phyloP scores from a whole-genome alignment of 148 eudicot genomes.

The Salicornia ramosissima region DNA sequence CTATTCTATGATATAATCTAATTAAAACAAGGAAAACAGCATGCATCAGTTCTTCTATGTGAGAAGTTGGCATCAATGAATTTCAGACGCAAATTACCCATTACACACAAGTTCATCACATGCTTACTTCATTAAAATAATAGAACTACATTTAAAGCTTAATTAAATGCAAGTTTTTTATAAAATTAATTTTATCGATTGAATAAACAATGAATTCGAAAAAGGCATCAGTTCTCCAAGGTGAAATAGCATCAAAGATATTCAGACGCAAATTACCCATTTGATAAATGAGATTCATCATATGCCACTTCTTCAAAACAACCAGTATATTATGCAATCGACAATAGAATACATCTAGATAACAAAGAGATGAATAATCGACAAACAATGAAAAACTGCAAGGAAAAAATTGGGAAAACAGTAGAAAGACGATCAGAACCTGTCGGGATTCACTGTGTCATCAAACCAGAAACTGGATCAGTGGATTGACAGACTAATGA shows the following conservation, averaged over 20 bases:
- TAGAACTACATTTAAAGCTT: background rate
- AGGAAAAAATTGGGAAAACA: background rate
- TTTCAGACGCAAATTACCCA: conserved; percentile 29
- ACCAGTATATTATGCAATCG: too few species aligned
- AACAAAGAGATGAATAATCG: background rate
- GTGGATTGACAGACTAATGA: conserved; percentile 88
- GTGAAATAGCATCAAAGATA: conserved; percentile 59
- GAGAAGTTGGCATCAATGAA: conserved; percentile 28
- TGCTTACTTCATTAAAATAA: conserved; percentile 3
- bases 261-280: conserved; percentile 98
- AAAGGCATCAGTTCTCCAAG: conserved; percentile 90
- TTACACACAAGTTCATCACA: conserved; percentile 21
- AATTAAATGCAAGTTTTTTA: background rate
- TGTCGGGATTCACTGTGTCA: conserved; percentile 68
- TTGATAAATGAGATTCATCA: conserved; percentile 54
- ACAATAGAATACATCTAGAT: too few species aligned
- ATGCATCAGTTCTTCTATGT: conserved; percentile 35
- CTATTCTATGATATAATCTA: too few species aligned
- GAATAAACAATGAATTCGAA: background rate
- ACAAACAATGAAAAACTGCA: background rate
- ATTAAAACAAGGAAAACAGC: background rate
- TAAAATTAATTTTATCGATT: background rate
- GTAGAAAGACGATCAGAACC: conserved; percentile 69
- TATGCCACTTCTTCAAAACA: conserved; percentile 28
- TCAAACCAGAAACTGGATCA: conserved; percentile 44